Evolutionary conservation across 257 asterid species (phyloP), one percentile per base, ranked within the genome.

Genomic region (Nemophila menziesii): DNA sequence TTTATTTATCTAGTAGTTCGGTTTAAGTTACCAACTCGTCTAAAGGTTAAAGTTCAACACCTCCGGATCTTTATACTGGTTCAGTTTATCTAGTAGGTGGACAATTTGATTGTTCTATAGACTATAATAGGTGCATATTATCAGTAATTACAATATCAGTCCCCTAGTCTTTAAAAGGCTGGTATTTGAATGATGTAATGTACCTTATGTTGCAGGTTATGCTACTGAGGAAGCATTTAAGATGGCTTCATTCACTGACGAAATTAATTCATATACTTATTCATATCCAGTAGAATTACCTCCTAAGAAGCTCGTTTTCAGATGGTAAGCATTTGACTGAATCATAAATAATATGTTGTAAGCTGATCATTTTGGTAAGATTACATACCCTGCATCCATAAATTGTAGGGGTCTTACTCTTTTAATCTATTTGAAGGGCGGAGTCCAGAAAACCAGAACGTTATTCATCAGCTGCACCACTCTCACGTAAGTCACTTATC

Each of bases 361-460:
- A 27, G 8, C 11, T 49, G 45, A 22, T 43, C 23, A 22, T 22
- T 52, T 38, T 38, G 40, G 11, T 16, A 5, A 50, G 23, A 33
- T 56, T 71, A 77, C 72, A 61, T 78, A 48, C 52, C 54, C 48
- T 62, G 70, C 48, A 63, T 61, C 72, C 38, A 54, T 68, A 70
- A 66, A 70, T 67, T 78, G 78, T 78, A 78, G 80, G 92, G 84
- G 56, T 82, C 95, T 89, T 66, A 80, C 86, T 62, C 71, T 78
- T 78, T 84, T 80, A 72, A 62, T 84, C 75, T 89, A 68, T 84
- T 78, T 84, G 87, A 84, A 89, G 98, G 98, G 98, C 66, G 79
- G 97, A 89, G 75, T 83, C 97, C 58, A 80, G 97, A 78, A 83
- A 83, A 56, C 74, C 98, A 33, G 98, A 89, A 80, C 93, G 98